Evolutionary conservation across 1,139 yeast species (phyloP), one percentile per base, ranked within the genome.

Genomic region (Sugiyamaella japonica): DNA sequence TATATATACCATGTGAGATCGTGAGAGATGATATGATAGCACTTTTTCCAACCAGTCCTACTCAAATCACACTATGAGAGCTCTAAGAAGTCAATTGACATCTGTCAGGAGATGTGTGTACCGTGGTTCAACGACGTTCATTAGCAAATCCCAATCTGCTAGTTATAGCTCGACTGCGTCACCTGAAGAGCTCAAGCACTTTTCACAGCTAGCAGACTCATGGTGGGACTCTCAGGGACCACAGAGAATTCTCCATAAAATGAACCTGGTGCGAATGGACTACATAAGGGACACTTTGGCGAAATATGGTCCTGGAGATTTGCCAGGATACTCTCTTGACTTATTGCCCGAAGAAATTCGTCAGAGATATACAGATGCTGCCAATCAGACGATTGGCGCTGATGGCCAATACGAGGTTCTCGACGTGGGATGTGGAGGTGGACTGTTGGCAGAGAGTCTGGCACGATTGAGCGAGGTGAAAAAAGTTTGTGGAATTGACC

Each of bases 151-250:
- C 9, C n/a, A 9, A 29, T 29, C 34, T 5, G 15, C 13, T 4
- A 4, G 47, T 9, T 16, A 29, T 15, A 25, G 34, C 16, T 58
- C 62, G 1, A 56, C 63, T n/a, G 63, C 68, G 3, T 61, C 66
- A 12, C 58, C 70, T 7, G 77, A 76, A 39, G 98, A 93, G 69
- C 76, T 85, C 68, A 70, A 79, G 13, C 99, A 95, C 70, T 93
- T 93, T 72, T 84, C 88, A 63, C 82, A 84, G 36, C 75, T 93
- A 50, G 99, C 99, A 1, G 78, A 86, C 12, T 73, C 89, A 23
- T 93, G 99, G 99, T 93, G 99, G 99, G 96, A 95, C 66, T 85
- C 88, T 15, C 75, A 85, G 61, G 99, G 99, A 0, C 88, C 97
- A 2, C 98, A 93, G 67, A 75, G 98, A 39, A 88, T 93, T 55